phyloP scores from a whole-genome alignment of 2,329 filamentous ascomycete genomes.

The Phialemoniopsis sp. region DNA sequence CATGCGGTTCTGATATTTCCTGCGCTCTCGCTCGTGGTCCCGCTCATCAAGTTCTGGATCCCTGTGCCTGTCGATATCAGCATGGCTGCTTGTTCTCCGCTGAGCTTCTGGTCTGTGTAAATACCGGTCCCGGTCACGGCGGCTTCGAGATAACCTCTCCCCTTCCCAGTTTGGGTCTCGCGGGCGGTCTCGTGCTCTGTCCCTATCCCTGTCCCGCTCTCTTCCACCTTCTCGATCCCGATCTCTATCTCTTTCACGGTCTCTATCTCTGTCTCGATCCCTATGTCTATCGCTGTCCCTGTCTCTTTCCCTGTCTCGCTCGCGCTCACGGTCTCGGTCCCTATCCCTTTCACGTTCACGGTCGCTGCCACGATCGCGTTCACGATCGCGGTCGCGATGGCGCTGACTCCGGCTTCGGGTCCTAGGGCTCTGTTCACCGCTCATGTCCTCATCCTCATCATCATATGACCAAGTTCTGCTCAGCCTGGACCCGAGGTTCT shows the following conservation, averaged over 20 bases:
- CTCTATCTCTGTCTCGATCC: constrained; percentile 28
- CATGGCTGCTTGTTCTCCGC: constrained; percentile 44
- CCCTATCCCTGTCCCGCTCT: constrained; percentile 26
- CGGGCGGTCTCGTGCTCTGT: constrained; percentile 31
- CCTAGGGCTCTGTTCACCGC: constrained; percentile 20
- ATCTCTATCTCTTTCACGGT: constrained; percentile 31
- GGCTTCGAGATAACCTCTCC: too few relatives aligned
- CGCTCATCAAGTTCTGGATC: constrained; percentile 26
- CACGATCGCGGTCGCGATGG: constrained; percentile 14
- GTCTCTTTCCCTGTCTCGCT: constrained; percentile 28
- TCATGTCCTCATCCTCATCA: constrained; percentile 13
- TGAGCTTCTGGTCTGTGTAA: constrained; percentile 33
- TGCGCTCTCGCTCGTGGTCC: constrained; percentile 17
- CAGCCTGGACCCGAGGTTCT: constrained; percentile 34
- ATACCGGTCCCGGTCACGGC: constrained; percentile 19
- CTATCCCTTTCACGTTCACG: constrained; percentile 7
- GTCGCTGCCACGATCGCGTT: constrained; percentile 1
- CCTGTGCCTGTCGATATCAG: constrained; percentile 39
- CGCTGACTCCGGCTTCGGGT: constrained; percentile 14
- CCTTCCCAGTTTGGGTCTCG: constrained; percentile 25
- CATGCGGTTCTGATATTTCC: constrained; percentile 25
- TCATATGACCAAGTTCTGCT: constrained; percentile 38
- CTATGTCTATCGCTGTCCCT: constrained; percentile 33
- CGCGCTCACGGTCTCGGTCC: constrained; percentile 21
- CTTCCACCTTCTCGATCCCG: constrained; percentile 25